Base-by-base conservation (phyloP, 306 rosid genomes). In the Elaeagnus macrophylla region DNA sequence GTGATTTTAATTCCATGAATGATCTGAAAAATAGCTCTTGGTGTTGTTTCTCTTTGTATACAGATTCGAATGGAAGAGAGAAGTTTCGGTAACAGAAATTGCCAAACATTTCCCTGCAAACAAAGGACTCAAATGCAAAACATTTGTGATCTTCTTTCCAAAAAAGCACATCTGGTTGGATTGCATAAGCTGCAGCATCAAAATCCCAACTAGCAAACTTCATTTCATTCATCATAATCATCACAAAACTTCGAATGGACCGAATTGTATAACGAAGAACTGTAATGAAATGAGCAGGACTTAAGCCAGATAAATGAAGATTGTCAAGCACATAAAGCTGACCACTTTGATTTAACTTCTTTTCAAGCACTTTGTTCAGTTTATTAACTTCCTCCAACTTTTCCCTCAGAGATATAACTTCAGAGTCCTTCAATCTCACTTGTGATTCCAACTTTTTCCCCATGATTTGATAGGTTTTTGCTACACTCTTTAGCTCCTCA, bases 81-180 rank as follows among this genome's bases (percentile, higher is more conserved):
- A 84, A 91, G 44, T 82, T 73, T 0, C 89, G 96, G 40, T 52
- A 39, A 19, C 80, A 83, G 65, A 91, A 91, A 9, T 72, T 67
- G 19, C 84, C 95, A 14, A 91, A 91, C 91, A 91, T 87, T 57
- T 78, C 88, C 67, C 76, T 67, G 74, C 83, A 84, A 61, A 87
- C 81, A 37, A 73, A 91, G 9, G 91, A 76, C 66, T 91, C 99
- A 11, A 91, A 68, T 2, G 93, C 69, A 0, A 76, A 87, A 68
- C 95, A 80, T 67, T 77, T 91, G 67, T 87, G 96, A 45, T 87
- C 99, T 39, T 84, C 79, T 37, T 64, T 68, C 66, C 68, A 69
- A 59, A 74, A 91, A 58, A 67, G 55, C 16, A 73, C 76, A 37
- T 81, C 58, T 1, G 61, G 77, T 9, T 82, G 72, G 1, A 91